A percentile compares a stretch with the other conserved stretches of the same genome.
phyloP scores from a whole-genome alignment of 2,329 filamentous ascomycete species.

The Pseudogymnoascus sp. region DNA sequence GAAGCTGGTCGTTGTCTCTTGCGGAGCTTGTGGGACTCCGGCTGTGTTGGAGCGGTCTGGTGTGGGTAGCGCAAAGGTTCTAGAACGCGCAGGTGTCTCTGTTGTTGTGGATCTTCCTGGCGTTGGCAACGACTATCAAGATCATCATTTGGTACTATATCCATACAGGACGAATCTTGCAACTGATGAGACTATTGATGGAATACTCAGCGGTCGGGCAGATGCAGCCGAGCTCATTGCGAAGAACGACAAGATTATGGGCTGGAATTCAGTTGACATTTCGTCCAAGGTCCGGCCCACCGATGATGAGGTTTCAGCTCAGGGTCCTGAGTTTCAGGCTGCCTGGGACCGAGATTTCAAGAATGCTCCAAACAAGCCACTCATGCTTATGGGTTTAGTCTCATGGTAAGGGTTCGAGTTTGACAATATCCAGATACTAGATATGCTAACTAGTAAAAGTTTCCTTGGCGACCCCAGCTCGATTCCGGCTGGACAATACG shows the following conservation, averaged over 20 bases:
- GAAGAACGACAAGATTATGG: slow-evolving; percentile 40
- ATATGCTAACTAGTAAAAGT: slow-evolving; percentile 18
- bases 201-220: slow-evolving; percentile 39
- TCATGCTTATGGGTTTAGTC: slow-evolving; percentile 46
- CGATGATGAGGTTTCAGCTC: slow-evolving; percentile 42
- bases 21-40: slow-evolving; percentile 28
- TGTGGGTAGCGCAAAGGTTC: slow-evolving; percentile 41
- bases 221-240: slow-evolving; percentile 38
- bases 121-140: slow-evolving; percentile 46
- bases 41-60: slow-evolving; percentile 54
- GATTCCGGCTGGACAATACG: not conserved
- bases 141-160: slow-evolving; percentile 46
- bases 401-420: not conserved
- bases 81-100: slow-evolving; percentile 40
- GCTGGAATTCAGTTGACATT: slow-evolving; percentile 49
- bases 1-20: slow-evolving; percentile 44
- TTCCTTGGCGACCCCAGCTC: slow-evolving; percentile 36
- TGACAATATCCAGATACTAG: not conserved
- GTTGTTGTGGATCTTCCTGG: slow-evolving; percentile 39
- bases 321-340: slow-evolving; percentile 44
- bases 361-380: slow-evolving; percentile 20
- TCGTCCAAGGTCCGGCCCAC: slow-evolving; percentile 47
- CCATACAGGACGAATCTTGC: slow-evolving; percentile 40
- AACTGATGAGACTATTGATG: slow-evolving; percentile 43
- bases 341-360: slow-evolving; percentile 49